A percentile compares a stretch with the other conserved stretches of the same genome.
These are phyloP conservation scores for Ogataea dorogensis DNA, from an alignment of 805 yeast species.

Conservation along the genomic window DNA sequence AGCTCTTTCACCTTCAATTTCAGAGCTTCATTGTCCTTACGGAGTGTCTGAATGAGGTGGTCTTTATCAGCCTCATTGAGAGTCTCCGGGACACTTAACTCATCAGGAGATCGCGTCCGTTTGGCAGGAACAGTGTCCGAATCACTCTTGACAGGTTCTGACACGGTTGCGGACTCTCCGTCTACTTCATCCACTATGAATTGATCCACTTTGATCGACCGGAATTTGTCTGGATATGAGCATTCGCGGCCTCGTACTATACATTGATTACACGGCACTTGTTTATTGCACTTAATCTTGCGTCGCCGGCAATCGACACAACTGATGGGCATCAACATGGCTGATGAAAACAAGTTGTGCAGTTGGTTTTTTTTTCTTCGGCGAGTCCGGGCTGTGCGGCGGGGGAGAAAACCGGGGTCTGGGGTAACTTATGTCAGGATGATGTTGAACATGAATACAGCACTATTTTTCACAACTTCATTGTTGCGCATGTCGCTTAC, in stretches of 20 bases:
- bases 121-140: not conserved
- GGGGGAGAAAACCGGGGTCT: slow-evolving; percentile 9
- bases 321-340: slow-evolving; percentile 33
- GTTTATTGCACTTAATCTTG: slow-evolving; percentile 36
- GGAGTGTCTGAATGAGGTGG: slow-evolving; percentile 10
- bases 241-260: slow-evolving; percentile 38
- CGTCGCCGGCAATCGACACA: slow-evolving; percentile 37
- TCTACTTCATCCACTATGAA: slow-evolving; percentile 12
- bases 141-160: not conserved
- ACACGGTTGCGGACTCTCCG: not conserved
- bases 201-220: slow-evolving; percentile 39
- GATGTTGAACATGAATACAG: not conserved
- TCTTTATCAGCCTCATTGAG: slow-evolving; percentile 11
- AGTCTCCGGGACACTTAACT: not conserved
- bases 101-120: slow-evolving; percentile 4
- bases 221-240: slow-evolving; percentile 45
- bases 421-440: not conserved
- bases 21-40: slow-evolving; percentile 31
- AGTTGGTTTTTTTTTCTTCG: slow-evolving; percentile 3
- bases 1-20: slow-evolving; percentile 29
- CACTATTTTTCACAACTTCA: too few species aligned
- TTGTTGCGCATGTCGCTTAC: too few species aligned
- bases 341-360: not conserved
- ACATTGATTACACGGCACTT: slow-evolving; percentile 47
- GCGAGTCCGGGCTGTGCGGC: slow-evolving; percentile 9